Base-by-base conservation (phyloP, 2,329 filamentous ascomycete genomes). In the Talaromyces sp. region DNA sequence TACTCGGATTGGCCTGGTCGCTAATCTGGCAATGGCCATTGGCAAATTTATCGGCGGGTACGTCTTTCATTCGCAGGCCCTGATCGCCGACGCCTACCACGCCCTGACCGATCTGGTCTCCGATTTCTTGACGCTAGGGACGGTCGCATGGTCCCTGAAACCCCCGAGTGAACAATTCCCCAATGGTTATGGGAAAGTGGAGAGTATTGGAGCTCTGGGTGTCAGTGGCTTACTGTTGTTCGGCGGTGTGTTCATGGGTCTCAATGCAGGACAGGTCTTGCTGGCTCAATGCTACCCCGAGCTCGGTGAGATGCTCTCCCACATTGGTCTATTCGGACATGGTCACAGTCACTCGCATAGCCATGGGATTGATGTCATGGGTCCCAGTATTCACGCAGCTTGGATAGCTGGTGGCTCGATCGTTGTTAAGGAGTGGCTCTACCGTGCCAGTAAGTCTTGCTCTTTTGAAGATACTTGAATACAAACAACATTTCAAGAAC, bases 401-500 rank as follows among this genome's bases (percentile, higher is more conserved):
- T 99, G 94, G 94, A 77, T 99, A 54, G 93, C 94, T 32, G 88
- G 85, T 36, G 93, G 90, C 17, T 96, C 91, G 2, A 94, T 99
- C 52, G 74, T 91, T 22, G 79, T 97, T 65, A 99, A 99, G 76
- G 94, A 99, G 75, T 99, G 92, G 90, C 79, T 99, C 22, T 99
- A 97, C 70, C 87, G 89, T 78, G 91, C 93, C 59, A 99, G 93
- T 94, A 85, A 80, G 89, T 84, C 29, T 20, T 43, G 29, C 24
- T 10, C 9, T 20, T 8, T 39, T 17, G 32, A 14, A 20, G 20
- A n/a, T 19, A 29, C 8, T 48, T 19, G 43, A 30, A n/a, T n/a
- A n/a, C n/a, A n/a, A n/a, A n/a, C n/a, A n/a, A n/a, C n/a, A n/a
- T n/a, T n/a, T n/a, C n/a, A n/a, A n/a, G n/a, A n/a, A 50, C 6